Percentiles rank a stretch among this genome's conserved stretches.
phyloP scores from a whole-genome alignment of 768 basidiomycete genomes.

The Termitomyces sp. region DNA sequence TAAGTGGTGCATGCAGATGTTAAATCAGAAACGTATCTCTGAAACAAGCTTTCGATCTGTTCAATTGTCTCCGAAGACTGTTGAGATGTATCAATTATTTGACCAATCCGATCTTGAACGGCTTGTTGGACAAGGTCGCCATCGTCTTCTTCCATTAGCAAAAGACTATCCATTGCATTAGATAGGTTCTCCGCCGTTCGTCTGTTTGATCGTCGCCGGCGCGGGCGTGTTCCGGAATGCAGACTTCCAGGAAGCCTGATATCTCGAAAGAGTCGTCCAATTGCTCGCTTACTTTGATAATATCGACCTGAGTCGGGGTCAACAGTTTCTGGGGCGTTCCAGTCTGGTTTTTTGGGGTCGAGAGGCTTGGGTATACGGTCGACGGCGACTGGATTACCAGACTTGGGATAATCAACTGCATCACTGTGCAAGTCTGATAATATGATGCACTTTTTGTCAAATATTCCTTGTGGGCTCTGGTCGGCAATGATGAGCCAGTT shows the following conservation, averaged over 20 bases:
- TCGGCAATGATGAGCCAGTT: constrained; percentile 69
- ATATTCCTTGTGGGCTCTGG: constrained; percentile 40
- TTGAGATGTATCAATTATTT: constrained; percentile 26
- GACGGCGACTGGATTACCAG: constrained; percentile 41
- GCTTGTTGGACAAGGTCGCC: constrained; percentile 22
- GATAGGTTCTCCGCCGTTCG: constrained; percentile 16
- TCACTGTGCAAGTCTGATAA: constrained; percentile 58
- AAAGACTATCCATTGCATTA: constrained; percentile 12
- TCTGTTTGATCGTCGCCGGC: constrained; percentile 9
- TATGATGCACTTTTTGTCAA: constrained; percentile 46
- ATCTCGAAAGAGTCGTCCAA: constrained; percentile 59
- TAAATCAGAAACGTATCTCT: constrained; percentile 43
- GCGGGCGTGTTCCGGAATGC: constrained; percentile 8
- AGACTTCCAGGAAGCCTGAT: constrained; percentile 44
- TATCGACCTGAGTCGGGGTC: constrained; percentile 31
- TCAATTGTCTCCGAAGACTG: constrained; percentile 20
- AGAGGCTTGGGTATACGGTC: constrained; percentile 39
- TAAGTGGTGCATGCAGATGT: constrained; percentile 43
- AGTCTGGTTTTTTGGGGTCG: constrained; percentile 46
- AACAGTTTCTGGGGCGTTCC: constrained; percentile 62
- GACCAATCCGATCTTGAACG: constrained; percentile 21
- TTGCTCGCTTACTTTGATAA: constrained; percentile 52
- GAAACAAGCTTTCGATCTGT: constrained; percentile 28
- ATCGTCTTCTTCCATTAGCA: constrained; percentile 16
- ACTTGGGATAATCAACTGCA: constrained; percentile 69